Percentiles rank a stretch among this genome's conserved stretches.
Evolutionary conservation across 768 basidiomycete species (phyloP).

Genomic region (Lepiota brunneoincarnata): DNA sequence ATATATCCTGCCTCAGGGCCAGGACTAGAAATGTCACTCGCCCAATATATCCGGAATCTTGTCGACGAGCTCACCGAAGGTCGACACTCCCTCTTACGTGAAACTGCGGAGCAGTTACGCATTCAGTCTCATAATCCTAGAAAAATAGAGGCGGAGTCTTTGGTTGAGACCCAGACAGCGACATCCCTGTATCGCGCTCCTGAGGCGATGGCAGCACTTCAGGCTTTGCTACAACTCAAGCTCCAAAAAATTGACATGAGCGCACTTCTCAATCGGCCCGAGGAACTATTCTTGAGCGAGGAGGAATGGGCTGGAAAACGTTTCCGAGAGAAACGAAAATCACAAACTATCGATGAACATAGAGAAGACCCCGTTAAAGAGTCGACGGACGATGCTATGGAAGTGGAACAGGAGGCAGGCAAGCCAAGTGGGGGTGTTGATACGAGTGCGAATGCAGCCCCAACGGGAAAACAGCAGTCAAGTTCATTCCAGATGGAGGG

Average conservation of each 20-base stretch:
- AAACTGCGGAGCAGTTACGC: slow-evolving; percentile 33
- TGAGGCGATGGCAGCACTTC: slow-evolving; percentile 34
- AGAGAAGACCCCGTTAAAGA: slow-evolving; percentile 2
- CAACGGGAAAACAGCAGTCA: slow-evolving; percentile 13
- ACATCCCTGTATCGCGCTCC: slow-evolving; percentile 43
- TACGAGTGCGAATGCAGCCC: slow-evolving; percentile 16
- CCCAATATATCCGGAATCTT: slow-evolving; percentile 42
- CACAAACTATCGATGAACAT: slow-evolving; percentile 14
- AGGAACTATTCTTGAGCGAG: slow-evolving; percentile 48
- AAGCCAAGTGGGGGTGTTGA: slow-evolving; percentile 31
- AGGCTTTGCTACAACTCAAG: slow-evolving; percentile 38
- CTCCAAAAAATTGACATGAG: slow-evolving; percentile 54
- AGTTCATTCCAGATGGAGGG: slow-evolving; percentile 35
- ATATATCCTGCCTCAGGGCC: slow-evolving; percentile 9
- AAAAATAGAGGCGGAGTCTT: slow-evolving; percentile 8
- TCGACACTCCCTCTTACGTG: slow-evolving; percentile 42
- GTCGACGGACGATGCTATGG: slow-evolving; percentile 16
- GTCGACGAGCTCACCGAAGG: slow-evolving; percentile 47
- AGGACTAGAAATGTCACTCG: slow-evolving; percentile 35
- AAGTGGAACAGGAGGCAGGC: slow-evolving; percentile 26
- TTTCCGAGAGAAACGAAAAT: slow-evolving; percentile 31
- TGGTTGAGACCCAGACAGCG: slow-evolving; percentile 32
- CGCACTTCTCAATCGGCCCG: slow-evolving; percentile 42
- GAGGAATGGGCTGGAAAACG: slow-evolving; percentile 49
- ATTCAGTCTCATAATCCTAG: slow-evolving; percentile 10